Percentiles rank a stretch among this genome's conserved stretches.
phyloP scores from a whole-genome alignment of 2,329 filamentous ascomycete species.

The Geosmithia putterillii region DNA sequence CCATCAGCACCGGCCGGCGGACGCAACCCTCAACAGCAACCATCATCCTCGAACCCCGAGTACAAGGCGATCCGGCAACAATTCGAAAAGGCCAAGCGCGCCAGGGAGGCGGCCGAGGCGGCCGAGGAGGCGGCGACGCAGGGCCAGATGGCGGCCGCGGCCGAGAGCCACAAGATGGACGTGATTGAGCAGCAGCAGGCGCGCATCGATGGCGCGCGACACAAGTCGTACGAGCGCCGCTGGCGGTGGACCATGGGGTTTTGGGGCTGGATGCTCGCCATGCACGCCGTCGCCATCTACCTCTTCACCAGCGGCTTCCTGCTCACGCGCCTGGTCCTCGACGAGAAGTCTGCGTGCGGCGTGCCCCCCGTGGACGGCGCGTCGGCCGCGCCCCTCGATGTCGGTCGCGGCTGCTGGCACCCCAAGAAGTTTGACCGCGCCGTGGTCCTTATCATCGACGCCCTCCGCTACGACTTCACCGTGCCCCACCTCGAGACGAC shows the following conservation, averaged over 20 bases:
- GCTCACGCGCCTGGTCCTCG: conserved; percentile 70
- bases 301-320: conserved; percentile 95
- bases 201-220: conserved; percentile 33
- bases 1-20: neutral
- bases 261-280: conserved; percentile 55
- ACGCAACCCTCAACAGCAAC: neutral
- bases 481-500: conserved; percentile 47
- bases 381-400: conserved; percentile 22
- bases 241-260: conserved; percentile 52
- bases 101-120: conserved; percentile 18
- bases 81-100: conserved; percentile 39
- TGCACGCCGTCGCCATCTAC: conserved; percentile 73
- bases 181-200: conserved; percentile 30
- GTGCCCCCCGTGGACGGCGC: conserved; percentile 50
- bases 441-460: conserved; percentile 82
- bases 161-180: conserved; percentile 13
- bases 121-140: neutral
- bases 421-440: conserved; percentile 88
- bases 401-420: conserved; percentile 79
- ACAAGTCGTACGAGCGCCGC: conserved; percentile 35
- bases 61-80: conserved; percentile 41
- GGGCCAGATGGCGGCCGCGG: neutral
- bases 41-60: conserved; percentile 21
- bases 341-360: conserved; percentile 61
- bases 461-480: conserved; percentile 92